Conservation (phyloP, 768 basidiomycete genomes). For the Auriscalpium orientale region DNA sequence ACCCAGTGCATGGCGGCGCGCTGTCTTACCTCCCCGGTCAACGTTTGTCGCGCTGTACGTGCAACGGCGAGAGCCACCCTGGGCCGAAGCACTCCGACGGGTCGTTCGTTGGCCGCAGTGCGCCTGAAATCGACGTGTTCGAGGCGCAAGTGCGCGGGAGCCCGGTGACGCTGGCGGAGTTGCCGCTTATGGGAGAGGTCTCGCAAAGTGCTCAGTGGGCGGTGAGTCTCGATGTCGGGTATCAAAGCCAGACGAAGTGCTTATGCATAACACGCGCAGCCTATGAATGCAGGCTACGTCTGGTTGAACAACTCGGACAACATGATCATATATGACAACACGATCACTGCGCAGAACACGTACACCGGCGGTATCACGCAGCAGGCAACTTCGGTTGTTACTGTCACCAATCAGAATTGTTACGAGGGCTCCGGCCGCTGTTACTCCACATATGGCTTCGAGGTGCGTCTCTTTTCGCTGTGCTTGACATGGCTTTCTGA, state of each 20-base stretch:
- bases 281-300: conserved; percentile 35
- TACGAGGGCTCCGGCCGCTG: conserved; percentile 28
- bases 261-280: conserved; percentile 59
- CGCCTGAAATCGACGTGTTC: conserved; percentile 65
- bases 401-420: conserved; percentile 32
- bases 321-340: conserved; percentile 45
- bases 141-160: conserved; percentile 35
- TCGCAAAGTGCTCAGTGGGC: background rate
- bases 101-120: conserved; percentile 47
- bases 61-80: conserved; percentile 38
- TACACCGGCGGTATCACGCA: conserved; percentile 77
- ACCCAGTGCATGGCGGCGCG: conserved; percentile 38
- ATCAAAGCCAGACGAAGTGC: conserved; percentile 12
- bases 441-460: conserved; percentile 35
- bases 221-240: background rate
- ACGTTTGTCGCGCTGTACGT: conserved; percentile 15
- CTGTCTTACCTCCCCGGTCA: conserved; percentile 87
- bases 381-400: conserved; percentile 72
- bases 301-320: conserved; percentile 64
- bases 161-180: background rate
- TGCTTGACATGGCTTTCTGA: background rate
- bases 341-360: conserved; percentile 47
- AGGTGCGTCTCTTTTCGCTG: conserved; percentile 9
- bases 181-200: background rate
- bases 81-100: conserved; percentile 45